Percentiles rank a stretch among this genome's conserved stretches.
phyloP scores from a whole-genome alignment of 305 asterid species.

The Fraxinus baroniana region DNA sequence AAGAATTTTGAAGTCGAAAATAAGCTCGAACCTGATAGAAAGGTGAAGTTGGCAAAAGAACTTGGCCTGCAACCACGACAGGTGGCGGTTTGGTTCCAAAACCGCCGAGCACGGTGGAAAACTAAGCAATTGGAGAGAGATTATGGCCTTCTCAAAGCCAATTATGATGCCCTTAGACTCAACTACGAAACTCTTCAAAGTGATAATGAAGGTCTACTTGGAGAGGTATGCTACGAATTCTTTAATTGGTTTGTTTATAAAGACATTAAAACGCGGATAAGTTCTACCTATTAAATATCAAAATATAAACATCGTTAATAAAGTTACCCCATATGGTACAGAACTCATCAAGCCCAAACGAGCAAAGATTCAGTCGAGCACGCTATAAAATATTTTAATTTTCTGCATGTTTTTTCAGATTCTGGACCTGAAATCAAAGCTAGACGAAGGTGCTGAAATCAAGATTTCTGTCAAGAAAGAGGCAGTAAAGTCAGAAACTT shows the following conservation, averaged over 20 bases:
- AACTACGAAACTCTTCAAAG: conserved; percentile 51
- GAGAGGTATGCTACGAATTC: conserved; percentile 42
- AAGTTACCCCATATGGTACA: too few relatives aligned
- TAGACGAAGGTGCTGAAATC: conserved; percentile 35
- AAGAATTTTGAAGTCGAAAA: conserved; percentile 85
- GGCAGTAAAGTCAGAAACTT: conserved; percentile 40
- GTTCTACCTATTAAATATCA: too few relatives aligned
- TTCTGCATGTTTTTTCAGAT: conserved; percentile 30
- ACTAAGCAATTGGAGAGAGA: conserved; percentile 87
- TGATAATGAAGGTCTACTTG: conserved; percentile 58
- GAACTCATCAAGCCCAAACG: too few relatives aligned
- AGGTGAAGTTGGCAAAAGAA: conserved; percentile 73
- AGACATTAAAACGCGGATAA: too few relatives aligned
- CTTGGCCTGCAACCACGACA: conserved; percentile 86
- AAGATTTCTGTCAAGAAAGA: conserved; percentile 52
- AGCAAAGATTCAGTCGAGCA: too few relatives aligned
- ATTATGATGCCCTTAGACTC: conserved; percentile 57
- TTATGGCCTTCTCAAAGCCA: conserved; percentile 68
- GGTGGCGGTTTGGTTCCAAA: conserved; percentile 97
- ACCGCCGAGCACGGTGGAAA: too few relatives aligned
- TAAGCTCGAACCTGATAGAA: conserved; percentile 87
- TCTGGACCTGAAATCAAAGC: conserved; percentile 57
- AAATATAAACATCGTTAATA: too few relatives aligned
- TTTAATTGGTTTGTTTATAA: neutral
- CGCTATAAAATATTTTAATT: too few relatives aligned